phyloP scores from a whole-genome alignment of 768 basidiomycete genomes.

The Mrakia blollopis region DNA sequence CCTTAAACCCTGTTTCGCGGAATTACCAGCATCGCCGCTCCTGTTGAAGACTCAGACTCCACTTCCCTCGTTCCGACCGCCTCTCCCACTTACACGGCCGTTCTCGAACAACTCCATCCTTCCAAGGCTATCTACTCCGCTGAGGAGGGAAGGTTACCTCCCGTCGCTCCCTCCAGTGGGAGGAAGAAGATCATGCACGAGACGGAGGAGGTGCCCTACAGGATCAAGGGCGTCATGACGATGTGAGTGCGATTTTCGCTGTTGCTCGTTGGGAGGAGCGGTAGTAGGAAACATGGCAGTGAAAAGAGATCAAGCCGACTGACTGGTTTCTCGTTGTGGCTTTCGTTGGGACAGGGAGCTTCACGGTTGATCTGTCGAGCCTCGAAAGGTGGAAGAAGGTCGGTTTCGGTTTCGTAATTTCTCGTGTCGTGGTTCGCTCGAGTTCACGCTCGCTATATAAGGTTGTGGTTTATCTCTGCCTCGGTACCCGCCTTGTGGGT shows the following conservation, averaged over 20 bases:
- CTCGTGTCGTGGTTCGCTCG: too few species aligned
- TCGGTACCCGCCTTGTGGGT: too few species aligned
- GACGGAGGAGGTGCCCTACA: constrained; percentile 6
- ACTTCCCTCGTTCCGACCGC: background rate
- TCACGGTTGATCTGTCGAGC: background rate
- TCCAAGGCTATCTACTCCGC: background rate
- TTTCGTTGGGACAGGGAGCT: background rate
- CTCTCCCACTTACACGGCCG: background rate
- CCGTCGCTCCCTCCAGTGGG: background rate
- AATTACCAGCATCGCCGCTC: background rate
- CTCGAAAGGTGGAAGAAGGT: background rate
- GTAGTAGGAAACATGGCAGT: background rate
- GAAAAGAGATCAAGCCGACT: background rate
- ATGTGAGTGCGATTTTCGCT: background rate
- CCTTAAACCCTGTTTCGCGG: background rate
- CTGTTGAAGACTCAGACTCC: background rate
- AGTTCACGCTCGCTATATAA: too few species aligned
- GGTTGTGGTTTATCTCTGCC: too few species aligned
- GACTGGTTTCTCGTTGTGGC: background rate
- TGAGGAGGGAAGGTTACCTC: background rate
- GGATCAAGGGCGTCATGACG: background rate
- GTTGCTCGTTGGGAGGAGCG: too few species aligned
- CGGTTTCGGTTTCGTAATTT: background rate
- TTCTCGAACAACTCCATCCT: constrained; percentile 4
- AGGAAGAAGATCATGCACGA: background rate